Conservation (phyloP, 192 early-diverging fungal genomes). For the Gonapodya prolifera region DNA sequence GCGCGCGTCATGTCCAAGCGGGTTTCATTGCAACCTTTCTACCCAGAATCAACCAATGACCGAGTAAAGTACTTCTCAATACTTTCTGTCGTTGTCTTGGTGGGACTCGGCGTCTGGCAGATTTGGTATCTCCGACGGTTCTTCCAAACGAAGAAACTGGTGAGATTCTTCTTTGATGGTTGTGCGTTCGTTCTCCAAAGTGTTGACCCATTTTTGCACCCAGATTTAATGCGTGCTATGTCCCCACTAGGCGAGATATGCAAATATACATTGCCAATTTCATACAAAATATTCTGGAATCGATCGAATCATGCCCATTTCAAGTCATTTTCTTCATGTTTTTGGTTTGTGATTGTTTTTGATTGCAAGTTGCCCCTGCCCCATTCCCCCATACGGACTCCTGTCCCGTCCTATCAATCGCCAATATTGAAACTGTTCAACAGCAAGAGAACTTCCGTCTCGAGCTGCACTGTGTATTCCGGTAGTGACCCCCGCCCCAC, state of each 20-base stretch:
- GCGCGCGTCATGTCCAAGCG: background rate
- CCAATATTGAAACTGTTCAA: background rate
- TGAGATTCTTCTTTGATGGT: no score
- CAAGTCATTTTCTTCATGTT: no score
- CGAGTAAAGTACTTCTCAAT: slow-evolving; percentile 73
- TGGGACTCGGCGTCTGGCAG: slow-evolving; percentile 64
- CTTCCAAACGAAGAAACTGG: slow-evolving; percentile 79
- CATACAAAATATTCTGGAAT: no score
- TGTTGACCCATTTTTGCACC: no score
- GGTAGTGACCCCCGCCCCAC: background rate
- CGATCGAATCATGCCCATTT: no score
- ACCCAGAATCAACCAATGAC: slow-evolving; percentile 70
- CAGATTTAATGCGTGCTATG: no score
- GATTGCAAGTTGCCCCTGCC: no score
- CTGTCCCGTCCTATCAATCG: background rate
- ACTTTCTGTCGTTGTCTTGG: slow-evolving; percentile 56
- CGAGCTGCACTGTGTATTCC: background rate
- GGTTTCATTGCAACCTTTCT: background rate
- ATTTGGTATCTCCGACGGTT: slow-evolving; percentile 71
- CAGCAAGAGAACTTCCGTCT: background rate
- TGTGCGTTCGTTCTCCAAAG: no score
- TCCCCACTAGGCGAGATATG: no score
- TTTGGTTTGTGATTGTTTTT: no score
- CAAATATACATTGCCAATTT: no score
- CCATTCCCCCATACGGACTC: no score